These are phyloP conservation scores for Plasmodium yoelii DNA, from an alignment of 169 alveolate genomes.

Conservation along the genomic window DNA sequence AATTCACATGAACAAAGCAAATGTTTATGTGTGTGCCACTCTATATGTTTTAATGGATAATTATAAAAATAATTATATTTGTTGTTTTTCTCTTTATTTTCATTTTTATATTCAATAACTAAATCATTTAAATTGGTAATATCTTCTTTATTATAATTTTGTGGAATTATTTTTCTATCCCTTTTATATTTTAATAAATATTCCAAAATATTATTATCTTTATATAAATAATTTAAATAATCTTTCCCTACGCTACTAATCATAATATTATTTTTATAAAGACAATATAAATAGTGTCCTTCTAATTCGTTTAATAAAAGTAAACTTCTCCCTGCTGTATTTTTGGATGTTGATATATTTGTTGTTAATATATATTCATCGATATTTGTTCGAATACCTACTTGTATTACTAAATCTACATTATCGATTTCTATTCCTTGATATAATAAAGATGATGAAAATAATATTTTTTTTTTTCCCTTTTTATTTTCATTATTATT, in stretches of 20 bases:
- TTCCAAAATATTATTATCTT: slow-evolving; percentile 23
- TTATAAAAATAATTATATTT: background rate
- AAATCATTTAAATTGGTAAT: background rate
- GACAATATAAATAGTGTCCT: slow-evolving; percentile 49
- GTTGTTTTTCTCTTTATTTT: background rate
- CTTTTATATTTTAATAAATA: slow-evolving; percentile 40
- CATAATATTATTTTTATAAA: slow-evolving; percentile 46
- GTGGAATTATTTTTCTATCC: background rate
- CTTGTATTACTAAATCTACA: slow-evolving; percentile 69
- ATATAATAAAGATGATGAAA: slow-evolving; percentile 44
- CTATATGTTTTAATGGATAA: slow-evolving; percentile 39
- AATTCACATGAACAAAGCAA: slow-evolving; percentile 62
- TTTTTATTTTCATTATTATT: background rate
- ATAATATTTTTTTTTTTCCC: slow-evolving; percentile 26
- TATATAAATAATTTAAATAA: slow-evolving; percentile 38
- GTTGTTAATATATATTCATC: slow-evolving; percentile 73
- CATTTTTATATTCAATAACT: background rate
- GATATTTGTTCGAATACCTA: slow-evolving; percentile 30
- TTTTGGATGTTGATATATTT: slow-evolving; percentile 37
- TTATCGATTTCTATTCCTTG: slow-evolving; percentile 72
- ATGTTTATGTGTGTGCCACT: slow-evolving; percentile 61
- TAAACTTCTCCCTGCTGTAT: slow-evolving; percentile 45
- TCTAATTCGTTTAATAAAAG: slow-evolving; percentile 63
- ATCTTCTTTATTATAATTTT: slow-evolving; percentile 4
- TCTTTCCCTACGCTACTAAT: slow-evolving; percentile 30